Base-by-base conservation (phyloP, 2,329 filamentous ascomycete genomes). In the Claviceps spartinae region DNA sequence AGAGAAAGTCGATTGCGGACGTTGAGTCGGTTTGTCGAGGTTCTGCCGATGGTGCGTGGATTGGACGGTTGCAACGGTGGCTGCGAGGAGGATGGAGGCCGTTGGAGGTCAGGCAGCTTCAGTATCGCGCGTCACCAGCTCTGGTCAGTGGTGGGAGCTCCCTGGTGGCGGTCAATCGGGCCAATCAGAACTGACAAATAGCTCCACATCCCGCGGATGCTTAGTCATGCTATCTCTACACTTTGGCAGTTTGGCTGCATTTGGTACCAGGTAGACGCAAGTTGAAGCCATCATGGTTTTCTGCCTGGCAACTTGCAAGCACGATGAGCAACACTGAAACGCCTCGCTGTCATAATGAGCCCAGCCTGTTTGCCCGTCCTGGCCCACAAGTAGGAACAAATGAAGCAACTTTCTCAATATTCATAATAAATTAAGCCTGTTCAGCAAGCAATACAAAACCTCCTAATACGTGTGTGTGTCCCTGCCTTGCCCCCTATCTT, bases 121-220 rank as follows among this genome's bases (percentile, higher is more conserved):
- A 58, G 60, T 63, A 62, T 67, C 68, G 68, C 67, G 69, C 67
- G 69, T 70, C 67, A 69, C 65, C 62, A 60, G 36, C 47, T 36
- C 36, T 22, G 22, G 20, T 20, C 20, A 20, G 20, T 14, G 22
- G 40, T 42, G 36, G 16, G 11, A 20, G n/a, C 38, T 40, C 14
- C 14, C 14, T 16, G 38, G 5, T n/a, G 16, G 20, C 20, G 2
- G n/a, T 20, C 8, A 8, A 14, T 11, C 26, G 26, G 20, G 42
- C 52, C 49, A 54, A 52, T 51, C 41, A 49, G 41, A 26, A 36
- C 13, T 4, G 4, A 22, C 3, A 0, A 1, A 36, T 40, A 13
- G 38, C 41, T 41, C 40, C 37, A 36, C 16, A 41, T 11, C 9
- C 1, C 4, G 20, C 20, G 4, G 13, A 14, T 4, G 30, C 11